Percentiles rank a stretch among this genome's conserved stretches.
These are phyloP conservation scores for Kazachstania psychrophila DNA, from an alignment of 805 yeast genomes.

Conservation along the genomic window DNA sequence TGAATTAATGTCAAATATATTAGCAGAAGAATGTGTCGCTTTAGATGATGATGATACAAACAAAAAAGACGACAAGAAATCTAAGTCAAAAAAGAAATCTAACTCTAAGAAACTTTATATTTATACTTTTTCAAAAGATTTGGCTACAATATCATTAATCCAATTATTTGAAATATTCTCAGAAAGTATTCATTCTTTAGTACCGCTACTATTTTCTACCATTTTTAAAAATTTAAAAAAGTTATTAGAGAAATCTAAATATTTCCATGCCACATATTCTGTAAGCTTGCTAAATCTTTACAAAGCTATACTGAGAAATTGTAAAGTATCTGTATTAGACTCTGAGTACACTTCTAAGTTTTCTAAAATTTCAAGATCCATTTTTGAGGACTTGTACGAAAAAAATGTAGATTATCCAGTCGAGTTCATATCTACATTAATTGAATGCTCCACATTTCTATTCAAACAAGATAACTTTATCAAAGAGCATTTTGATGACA, in stretches of 20 bases:
- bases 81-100: slow-evolving; percentile 18
- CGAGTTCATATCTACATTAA: slow-evolving; percentile 18
- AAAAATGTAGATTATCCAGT: slow-evolving; percentile 22
- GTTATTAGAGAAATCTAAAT: slow-evolving; percentile 24
- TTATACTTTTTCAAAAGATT: slow-evolving; percentile 22
- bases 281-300: slow-evolving; percentile 19
- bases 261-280: slow-evolving; percentile 25
- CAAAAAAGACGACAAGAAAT: slow-evolving; percentile 7
- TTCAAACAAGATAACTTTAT: slow-evolving; percentile 17
- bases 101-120: slow-evolving; percentile 17
- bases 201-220: slow-evolving; percentile 25
- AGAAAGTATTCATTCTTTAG: slow-evolving; percentile 28
- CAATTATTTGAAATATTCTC: slow-evolving; percentile 30
- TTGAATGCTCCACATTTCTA: slow-evolving; percentile 19
- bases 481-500: slow-evolving; percentile 15
- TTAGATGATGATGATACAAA: slow-evolving; percentile 5
- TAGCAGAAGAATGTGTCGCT: slow-evolving; percentile 24
- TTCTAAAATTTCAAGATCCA: slow-evolving; percentile 18
- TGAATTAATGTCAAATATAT: slow-evolving; percentile 19
- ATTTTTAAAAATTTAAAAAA: slow-evolving; percentile 31
- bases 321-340: slow-evolving; percentile 5
- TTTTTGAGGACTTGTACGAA: slow-evolving; percentile 15
- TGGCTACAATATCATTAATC: slow-evolving; percentile 23
- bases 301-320: slow-evolving; percentile 18
- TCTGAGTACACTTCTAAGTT: slow-evolving; percentile 14